Evolutionary conservation across 2,329 filamentous ascomycete genomes (phyloP).

Genomic region (Zasmidium citrigriseum): DNA sequence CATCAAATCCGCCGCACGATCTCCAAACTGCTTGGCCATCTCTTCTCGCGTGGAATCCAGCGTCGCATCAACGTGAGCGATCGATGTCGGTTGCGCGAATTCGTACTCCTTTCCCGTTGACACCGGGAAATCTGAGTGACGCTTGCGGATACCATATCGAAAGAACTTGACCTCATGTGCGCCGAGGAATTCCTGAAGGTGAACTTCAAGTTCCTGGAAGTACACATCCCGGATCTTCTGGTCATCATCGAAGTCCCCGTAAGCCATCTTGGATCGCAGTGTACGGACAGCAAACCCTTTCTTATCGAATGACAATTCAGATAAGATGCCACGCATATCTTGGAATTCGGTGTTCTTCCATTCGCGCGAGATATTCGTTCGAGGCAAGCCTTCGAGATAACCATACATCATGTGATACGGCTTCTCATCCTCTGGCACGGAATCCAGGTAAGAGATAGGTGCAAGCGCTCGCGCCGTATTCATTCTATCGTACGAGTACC

Average conservation of each 20-base stretch:
- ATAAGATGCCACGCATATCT: constrained; percentile 1
- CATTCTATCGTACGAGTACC: too few relatives aligned
- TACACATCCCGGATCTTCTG: constrained; percentile 5
- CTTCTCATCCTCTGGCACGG: constrained; percentile 4
- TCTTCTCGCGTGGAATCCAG: constrained; percentile 1
- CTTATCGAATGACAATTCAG: neutral
- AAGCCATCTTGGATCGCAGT: constrained; percentile 3
- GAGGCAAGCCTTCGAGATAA: neutral
- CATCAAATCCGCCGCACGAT: neutral
- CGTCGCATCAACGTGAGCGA: constrained; percentile 14
- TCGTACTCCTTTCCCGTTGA: constrained; percentile 13
- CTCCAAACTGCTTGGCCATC: constrained; percentile 3
- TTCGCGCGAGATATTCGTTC: constrained; percentile 10
- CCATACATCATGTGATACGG: constrained; percentile 15
- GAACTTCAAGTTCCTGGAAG: constrained; percentile 10
- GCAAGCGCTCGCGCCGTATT: neutral
- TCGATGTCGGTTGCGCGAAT: constrained; percentile 9
- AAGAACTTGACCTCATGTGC: constrained; percentile 11
- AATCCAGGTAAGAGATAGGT: constrained; percentile 3
- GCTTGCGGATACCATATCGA: constrained; percentile 10
- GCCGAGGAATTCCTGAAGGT: neutral
- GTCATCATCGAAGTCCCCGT: constrained; percentile 7
- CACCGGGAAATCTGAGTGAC: constrained; percentile 6
- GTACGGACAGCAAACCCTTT: neutral
- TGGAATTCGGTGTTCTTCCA: constrained; percentile 4